Evolutionary conservation across 1,284 basidiomycete genomes (phyloP), one percentile per base, ranked within the genome.

Genomic region (Ustilago xerochloae): DNA sequence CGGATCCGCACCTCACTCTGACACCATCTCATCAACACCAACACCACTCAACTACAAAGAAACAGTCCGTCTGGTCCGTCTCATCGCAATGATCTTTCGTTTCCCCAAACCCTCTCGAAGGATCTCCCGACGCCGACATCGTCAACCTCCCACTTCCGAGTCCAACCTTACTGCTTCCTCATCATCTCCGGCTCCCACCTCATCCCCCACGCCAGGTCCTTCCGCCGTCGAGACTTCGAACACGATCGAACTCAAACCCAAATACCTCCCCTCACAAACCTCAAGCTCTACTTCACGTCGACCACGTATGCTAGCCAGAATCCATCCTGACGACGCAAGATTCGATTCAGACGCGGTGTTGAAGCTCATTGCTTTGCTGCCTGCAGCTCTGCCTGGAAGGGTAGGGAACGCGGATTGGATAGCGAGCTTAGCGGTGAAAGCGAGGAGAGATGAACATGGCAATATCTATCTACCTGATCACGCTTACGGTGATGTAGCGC

Each of bases 31-130:
- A 7, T 12, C 55, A 6, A 64, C 70, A 9, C 53, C 68, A 2
- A 67, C 55, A 6, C 70, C 70, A 9, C 53, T 73, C 3, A 67
- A 64, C 1, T 67, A 60, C 52, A 73, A 68, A 30, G 70, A 73
- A 29, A 73, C 70, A 6, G 47, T 67, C n/a, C 63, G 70, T 13
- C 64, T 73, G 2, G 50, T 63, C 26, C 60, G 61, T 10, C 54
- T 73, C 20, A 68, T 73, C 32, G 46, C 59, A 8, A 67, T 73
- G 56, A 41, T 73, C 38, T 73, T 67, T 24, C 70, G 70, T 46
- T 73, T 67, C n/a, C 61, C 66, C 13, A 69, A 69, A 52, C 41
- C 66, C 0, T 47, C 66, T 26, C 66, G 66, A 10, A 60, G 66
- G 35, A 50, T 69, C 20, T 39, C 53, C 2, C 66, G 66, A 4